Base-by-base conservation (phyloP, 371 early-diverging fungal genomes). In the Mortierella sp. region DNA sequence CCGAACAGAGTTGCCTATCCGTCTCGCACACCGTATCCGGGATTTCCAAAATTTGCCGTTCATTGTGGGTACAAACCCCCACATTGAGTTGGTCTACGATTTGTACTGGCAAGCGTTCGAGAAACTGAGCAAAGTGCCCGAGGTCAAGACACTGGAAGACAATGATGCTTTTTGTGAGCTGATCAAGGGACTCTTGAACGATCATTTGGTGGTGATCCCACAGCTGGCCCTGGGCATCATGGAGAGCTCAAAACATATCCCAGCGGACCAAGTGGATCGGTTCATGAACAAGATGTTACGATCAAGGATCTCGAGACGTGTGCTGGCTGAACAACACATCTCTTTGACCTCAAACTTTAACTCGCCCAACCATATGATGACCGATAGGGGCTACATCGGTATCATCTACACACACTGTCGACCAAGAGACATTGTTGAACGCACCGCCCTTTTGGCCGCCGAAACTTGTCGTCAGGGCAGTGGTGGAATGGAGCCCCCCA, bases 81-180 rank as follows among this genome's bases (percentile, higher is more conserved):
- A 95, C 71, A 90, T 98, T 62, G 88, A 92, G 54, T 84, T 81
- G 38, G 90, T 95, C 3, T 97, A 97, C 64, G 82, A 85, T 46
- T 87, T 94, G n/a, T 97, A 97, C 80, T 95, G 94, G 90, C 86
- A 86, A 18, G 95, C 96, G 0, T 97, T 98, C 78, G 94, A 95
- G 54, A 74, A 73, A 18, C 80, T 97, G 19, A 86, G 92, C 39
- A 79, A 86, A 23, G 82, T 91, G 16, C 88, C 90, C 1, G 78
- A 78, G 63, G 91, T 97, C 52, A 70, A 78, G 51, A 90, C 87
- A 8, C 62, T 91, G 47, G 87, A 92, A 23, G 89, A 94, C 54
- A 95, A 96, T 59, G 76, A 83, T 31, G 74, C 76, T 38, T 97
- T 93, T 63, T 94, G 96, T 65, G 80, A 87, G 12, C 61, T 91